Base-by-base conservation (phyloP, 2,329 filamentous ascomycete genomes). In the Ophiocordyceps camponoti-rufipedis region DNA sequence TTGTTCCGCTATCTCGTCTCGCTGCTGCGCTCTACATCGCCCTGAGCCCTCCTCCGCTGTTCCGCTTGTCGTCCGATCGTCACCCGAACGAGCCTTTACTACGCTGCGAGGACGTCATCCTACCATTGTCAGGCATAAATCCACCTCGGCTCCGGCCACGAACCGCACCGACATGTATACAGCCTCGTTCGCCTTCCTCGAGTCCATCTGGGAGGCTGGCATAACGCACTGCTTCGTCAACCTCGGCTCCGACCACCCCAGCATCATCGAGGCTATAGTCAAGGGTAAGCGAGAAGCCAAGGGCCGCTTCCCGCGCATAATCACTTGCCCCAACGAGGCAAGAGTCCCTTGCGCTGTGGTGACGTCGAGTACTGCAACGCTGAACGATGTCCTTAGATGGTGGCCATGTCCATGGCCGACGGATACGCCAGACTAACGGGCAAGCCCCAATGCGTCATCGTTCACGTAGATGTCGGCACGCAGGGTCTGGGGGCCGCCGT, bases 341-440 rank as follows among this genome's bases (percentile, higher is more conserved):
- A 13, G 50, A 16, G 13, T n/a, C 14, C 38, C 13, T n/a, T 28
- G 11, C 54, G 3, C 43, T 28, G 7, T 9, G 14, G 11, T n/a
- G 8, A n/a, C 2, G n/a, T 14, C 6, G 6, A 7, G 6, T 4
- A 18, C 11, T 12, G 11, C 23, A 12, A 31, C 23, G 14, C 18
- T 23, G 18, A 41, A 9, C 19, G 19, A 4, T 28, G 10, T 13
- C 1, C 3, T 11, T 49, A 85, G 78, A 88, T 88, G 82, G 83
- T 88, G 7, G 84, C 84, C 28, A 72, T 89, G 54, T 88, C 82
- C 48, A 85, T 86, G 80, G 84, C 84, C 13, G 84, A 89, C 58
- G 84, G 84, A 44, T 87, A 84, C 55, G 82, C 84, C 35, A 72
- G 82, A 29, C 61, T 84, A 35, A 85, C 79, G 6, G 75, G 75